These are phyloP conservation scores for Talaromyces amestolkiae DNA, from an alignment of 2,329 filamentous ascomycete species.

Conservation along the genomic window DNA sequence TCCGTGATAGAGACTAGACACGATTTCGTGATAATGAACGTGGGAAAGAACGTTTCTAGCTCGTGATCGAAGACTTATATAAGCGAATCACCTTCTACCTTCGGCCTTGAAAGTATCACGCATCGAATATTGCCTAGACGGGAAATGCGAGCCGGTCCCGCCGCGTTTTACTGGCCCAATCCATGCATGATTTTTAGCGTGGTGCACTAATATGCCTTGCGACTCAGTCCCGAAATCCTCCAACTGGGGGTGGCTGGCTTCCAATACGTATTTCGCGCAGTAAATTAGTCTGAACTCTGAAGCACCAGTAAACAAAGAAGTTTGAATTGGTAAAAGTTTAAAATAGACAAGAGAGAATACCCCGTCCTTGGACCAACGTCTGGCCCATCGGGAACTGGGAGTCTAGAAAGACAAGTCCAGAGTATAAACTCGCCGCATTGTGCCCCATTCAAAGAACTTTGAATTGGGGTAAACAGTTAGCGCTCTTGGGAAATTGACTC, in stretches of 20 bases:
- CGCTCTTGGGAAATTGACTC: neutral
- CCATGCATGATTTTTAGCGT: neutral
- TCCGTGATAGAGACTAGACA: neutral
- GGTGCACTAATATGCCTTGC: neutral
- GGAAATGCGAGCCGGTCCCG: neutral
- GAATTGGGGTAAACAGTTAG: neutral
- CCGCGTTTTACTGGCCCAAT: neutral
- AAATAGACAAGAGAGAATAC: neutral
- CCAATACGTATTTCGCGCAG: neutral
- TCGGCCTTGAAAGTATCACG: neutral
- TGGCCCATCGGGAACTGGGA: neutral
- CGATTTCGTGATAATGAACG: neutral
- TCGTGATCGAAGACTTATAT: neutral
- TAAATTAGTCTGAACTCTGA: neutral
- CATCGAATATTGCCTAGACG: neutral
- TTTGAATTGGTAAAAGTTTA: neutral
- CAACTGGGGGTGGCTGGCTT: conserved; percentile 1
- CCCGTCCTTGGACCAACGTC: neutral
- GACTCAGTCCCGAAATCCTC: neutral
- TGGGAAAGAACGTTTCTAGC: neutral
- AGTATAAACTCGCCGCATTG: conserved; percentile 8
- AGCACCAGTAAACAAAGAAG: neutral
- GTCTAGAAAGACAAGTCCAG: neutral
- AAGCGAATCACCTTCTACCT: neutral
- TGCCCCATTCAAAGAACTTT: conserved; percentile 1